A percentile compares a stretch with the other conserved stretches of the same genome.
Conservation (phyloP, 2,329 filamentous ascomycete species). For the Aspergillus pseudonomiae region DNA sequence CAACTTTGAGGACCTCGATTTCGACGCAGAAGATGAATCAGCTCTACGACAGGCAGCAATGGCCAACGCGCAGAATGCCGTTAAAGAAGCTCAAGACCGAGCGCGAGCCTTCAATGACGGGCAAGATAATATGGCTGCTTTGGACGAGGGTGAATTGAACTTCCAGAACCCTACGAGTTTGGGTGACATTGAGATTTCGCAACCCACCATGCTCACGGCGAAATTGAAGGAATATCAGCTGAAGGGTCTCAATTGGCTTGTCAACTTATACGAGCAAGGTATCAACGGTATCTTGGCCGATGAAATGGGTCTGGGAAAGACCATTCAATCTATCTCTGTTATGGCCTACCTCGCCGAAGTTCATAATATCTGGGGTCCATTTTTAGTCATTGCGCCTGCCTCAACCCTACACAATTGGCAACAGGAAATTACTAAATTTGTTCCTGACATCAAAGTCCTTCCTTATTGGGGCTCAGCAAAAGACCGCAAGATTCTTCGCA, state of each 20-base stretch:
- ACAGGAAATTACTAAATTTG: conserved; percentile 94
- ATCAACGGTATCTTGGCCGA: conserved; percentile 99
- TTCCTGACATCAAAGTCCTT: conserved; percentile 90
- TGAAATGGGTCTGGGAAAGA: conserved; percentile 99
- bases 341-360: conserved; percentile 98
- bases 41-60: conserved; percentile 80
- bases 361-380: conserved; percentile 97
- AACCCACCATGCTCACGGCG: conserved; percentile 89
- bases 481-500: conserved; percentile 92
- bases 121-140: conserved; percentile 66
- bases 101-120: conserved; percentile 88
- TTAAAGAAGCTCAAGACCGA: conserved; percentile 90
- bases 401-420: conserved; percentile 99
- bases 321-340: conserved; percentile 97
- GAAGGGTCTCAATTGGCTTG: conserved; percentile 98
- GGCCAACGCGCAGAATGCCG: conserved; percentile 94
- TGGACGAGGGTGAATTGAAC: conserved; percentile 97
- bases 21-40: conserved; percentile 91
- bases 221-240: conserved; percentile 98
- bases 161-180: conserved; percentile 98
- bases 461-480: conserved; percentile 97
- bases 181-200: conserved; percentile 89
- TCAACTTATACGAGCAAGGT: conserved; percentile 97
- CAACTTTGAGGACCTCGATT: conserved; percentile 91
- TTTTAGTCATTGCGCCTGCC: conserved; percentile 92